A percentile compares a stretch with the other conserved stretches of the same genome.
Evolutionary conservation across 78 protist genomes (phyloP).

Genomic region (Chrysochromulina parva): DNA sequence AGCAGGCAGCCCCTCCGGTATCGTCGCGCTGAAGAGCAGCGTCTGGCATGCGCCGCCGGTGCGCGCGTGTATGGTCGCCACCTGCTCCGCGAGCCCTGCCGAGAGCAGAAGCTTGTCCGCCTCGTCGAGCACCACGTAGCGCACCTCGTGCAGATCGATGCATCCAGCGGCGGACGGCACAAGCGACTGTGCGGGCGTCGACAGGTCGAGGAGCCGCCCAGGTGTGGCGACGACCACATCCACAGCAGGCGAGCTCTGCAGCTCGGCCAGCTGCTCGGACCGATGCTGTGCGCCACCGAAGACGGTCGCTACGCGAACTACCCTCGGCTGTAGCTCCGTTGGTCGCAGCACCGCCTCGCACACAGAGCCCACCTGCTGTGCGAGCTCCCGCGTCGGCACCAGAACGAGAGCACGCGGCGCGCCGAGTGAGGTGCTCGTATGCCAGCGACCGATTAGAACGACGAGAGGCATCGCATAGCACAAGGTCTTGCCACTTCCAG

Average conservation of each 20-base stretch:
- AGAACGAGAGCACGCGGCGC: slow-evolving; percentile 92
- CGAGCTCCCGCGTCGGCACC: slow-evolving; percentile 97
- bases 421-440: background rate
- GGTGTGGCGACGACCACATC: slow-evolving; percentile 97
- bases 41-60: slow-evolving; percentile 86
- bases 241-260: slow-evolving; percentile 94
- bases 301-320: slow-evolving; percentile 31
- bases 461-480: slow-evolving; percentile 96
- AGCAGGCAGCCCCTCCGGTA: slow-evolving; percentile 67
- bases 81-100: slow-evolving; percentile 91
- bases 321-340: background rate
- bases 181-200: slow-evolving; percentile 73
- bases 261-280: slow-evolving; percentile 62
- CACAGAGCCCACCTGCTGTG: slow-evolving; percentile 66
- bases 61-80: slow-evolving; percentile 5
- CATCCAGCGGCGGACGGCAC: slow-evolving; percentile 56
- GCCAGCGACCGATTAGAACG: background rate
- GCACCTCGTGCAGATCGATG: slow-evolving; percentile 76
- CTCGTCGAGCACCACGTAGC: slow-evolving; percentile 96
- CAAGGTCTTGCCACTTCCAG: slow-evolving; percentile 86
- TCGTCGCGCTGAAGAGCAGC: slow-evolving; percentile 95
- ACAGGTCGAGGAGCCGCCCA: slow-evolving; percentile 97
- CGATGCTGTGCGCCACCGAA: slow-evolving; percentile 65
- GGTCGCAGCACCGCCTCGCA: background rate
- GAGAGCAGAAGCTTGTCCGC: slow-evolving; percentile 99